A percentile compares a stretch with the other conserved stretches of the same genome.
These are phyloP conservation scores for Fusarium globosum DNA, from an alignment of 2,329 filamentous ascomycete genomes.

Conservation along the genomic window DNA sequence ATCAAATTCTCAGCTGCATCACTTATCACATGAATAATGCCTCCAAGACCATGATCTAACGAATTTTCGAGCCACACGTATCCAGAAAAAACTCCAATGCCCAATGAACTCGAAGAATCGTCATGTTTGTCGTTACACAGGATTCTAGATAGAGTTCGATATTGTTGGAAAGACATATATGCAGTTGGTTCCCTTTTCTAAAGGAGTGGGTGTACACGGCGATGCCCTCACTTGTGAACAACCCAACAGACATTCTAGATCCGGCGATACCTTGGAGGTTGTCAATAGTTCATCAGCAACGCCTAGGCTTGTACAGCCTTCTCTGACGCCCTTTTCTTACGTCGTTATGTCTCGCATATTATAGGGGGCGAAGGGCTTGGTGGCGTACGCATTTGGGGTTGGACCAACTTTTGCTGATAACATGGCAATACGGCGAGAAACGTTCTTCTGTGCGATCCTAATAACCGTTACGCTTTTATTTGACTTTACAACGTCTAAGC, in stretches of 20 bases:
- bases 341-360: neutral
- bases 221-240: constrained; percentile 2
- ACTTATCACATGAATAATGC: neutral
- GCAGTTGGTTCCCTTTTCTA: neutral
- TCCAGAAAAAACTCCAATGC: neutral
- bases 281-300: neutral
- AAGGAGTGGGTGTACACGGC: constrained; percentile 1
- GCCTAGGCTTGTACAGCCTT: neutral
- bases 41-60: neutral
- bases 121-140: neutral
- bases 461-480: neutral
- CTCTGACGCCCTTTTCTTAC: neutral
- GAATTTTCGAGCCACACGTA: neutral
- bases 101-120: neutral
- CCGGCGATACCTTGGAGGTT: neutral
- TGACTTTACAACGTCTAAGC: neutral
- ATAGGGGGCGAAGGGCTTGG: neutral
- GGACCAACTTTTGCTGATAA: neutral
- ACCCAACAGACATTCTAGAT: neutral
- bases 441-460: neutral
- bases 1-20: neutral
- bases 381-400: constrained; percentile 4
- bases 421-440: neutral
- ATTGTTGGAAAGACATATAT: neutral
- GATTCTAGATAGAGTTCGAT: neutral